Evolutionary conservation across 1,284 basidiomycete genomes (phyloP), one percentile per base, ranked within the genome.

Genomic region (Sporisorium sorghi): DNA sequence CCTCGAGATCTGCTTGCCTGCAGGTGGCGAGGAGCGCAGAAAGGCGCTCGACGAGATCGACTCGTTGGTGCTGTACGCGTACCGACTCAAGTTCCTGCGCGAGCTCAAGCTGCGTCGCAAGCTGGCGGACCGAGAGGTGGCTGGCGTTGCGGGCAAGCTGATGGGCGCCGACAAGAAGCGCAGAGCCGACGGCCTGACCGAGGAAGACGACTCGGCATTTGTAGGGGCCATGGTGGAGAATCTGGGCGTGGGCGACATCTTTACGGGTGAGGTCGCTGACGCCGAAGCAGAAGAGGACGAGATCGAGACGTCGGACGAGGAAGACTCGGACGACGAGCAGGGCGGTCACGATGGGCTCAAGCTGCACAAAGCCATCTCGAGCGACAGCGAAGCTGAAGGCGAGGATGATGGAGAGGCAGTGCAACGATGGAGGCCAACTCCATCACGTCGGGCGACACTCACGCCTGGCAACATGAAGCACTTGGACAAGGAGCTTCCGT

Each of bases 321-420:
- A 76, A 6, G 65, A 47, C 26, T 86, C 86, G 32, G 87, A 88
- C 15, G 86, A 84, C 17, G 83, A 86, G 5, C 82, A 85, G 17
- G 81, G 62, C 52, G 86, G 81, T 2, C 24, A 28, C 23, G 58
- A 33, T 76, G 60, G 54, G 32, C 48, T 35, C 3, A 28, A 26
- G 21, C 14, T 32, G 35, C 54, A 43, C n/a, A 58, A 44, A 2
- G 24, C 37, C 10, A 56, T 55, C 5, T 62, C 58, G 9, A 67
- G 66, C 55, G 76, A 66, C 35, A 76, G 66, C 55, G 76, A 66
- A 9, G 64, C 46, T 5, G 55, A 53, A 5, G 60, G 58, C 19
- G 63, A 47, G 11, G 61, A 65, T 9, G 63, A 71, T 4, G 72
- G 67, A 1, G 58, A 56, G 15, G 33, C 33, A 15, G 48, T 59